Evolutionary conservation across 345 rosid genomes (phyloP).

Genomic region (Carallia pectinifolia): DNA sequence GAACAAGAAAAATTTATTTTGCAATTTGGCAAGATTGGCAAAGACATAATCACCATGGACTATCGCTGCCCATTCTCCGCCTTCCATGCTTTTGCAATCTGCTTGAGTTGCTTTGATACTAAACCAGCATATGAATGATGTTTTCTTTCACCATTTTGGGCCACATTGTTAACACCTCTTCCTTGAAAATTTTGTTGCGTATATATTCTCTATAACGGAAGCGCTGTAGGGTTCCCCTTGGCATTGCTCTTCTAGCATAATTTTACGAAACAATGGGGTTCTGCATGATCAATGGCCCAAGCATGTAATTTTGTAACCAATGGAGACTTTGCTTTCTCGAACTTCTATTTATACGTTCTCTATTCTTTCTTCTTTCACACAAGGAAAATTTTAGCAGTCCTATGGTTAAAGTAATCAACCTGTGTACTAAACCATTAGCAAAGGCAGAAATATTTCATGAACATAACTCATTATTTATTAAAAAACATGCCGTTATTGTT

Average conservation of each 20-base stretch:
- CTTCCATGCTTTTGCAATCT: conserved; percentile 91
- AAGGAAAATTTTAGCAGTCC: background rate
- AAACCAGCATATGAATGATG: conserved; percentile 76
- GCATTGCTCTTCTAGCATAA: background rate
- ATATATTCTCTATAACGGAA: conserved; percentile 31
- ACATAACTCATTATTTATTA: background rate
- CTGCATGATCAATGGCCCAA: conserved; percentile 15
- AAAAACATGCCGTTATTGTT: conserved; percentile 5
- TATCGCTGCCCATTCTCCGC: conserved; percentile 87
- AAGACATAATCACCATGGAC: conserved; percentile 92
- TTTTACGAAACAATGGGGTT: background rate
- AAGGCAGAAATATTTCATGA: conserved; percentile 12
- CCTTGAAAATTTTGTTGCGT: conserved; percentile 39
- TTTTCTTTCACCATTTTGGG: conserved; percentile 11
- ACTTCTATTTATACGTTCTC: background rate
- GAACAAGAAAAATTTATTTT: conserved; percentile 75
- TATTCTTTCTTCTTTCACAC: too few relatives aligned
- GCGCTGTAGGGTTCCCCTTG: conserved; percentile 6
- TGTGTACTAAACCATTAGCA: background rate
- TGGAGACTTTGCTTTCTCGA: conserved; percentile 1
- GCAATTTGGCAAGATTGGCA: conserved; percentile 83
- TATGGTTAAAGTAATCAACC: background rate
- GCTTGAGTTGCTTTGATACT: conserved; percentile 94
- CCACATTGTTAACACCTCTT: conserved; percentile 22
- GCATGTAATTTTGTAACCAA: conserved; percentile 19